Evolutionary conservation across 306 rosid species (phyloP).

Genomic region (Clitoria ternatea): DNA sequence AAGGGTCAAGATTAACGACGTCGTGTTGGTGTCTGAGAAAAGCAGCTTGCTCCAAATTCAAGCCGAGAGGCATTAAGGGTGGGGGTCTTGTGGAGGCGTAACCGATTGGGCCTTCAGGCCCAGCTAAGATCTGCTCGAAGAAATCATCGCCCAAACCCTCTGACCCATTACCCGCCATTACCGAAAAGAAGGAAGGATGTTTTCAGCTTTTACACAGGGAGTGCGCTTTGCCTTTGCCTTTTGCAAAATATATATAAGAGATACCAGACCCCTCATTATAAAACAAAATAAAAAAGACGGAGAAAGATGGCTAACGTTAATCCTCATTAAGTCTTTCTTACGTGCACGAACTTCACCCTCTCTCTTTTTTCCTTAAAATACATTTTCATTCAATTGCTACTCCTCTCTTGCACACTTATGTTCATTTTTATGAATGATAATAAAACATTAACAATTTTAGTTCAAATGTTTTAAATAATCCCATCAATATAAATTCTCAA

Average conservation of each 20-base stretch:
- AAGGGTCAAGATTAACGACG: slow-evolving; percentile 41
- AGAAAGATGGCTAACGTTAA: background rate
- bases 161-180: slow-evolving; percentile 71
- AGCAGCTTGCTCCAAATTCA: slow-evolving; percentile 67
- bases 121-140: slow-evolving; percentile 83
- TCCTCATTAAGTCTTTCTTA: background rate
- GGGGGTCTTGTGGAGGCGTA: too few species aligned
- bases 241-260: background rate
- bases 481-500: too few species aligned
- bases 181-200: too few species aligned
- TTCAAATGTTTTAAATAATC: too few species aligned
- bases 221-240: slow-evolving; percentile 22
- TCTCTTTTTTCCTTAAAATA: background rate
- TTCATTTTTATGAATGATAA: too few species aligned
- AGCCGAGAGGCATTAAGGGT: slow-evolving; percentile 84
- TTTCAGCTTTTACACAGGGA: too few species aligned
- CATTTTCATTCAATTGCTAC: too few species aligned
- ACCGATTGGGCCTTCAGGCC: slow-evolving; percentile 33
- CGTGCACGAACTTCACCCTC: slow-evolving; percentile 23
- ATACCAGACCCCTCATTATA: background rate
- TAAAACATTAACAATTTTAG: too few species aligned
- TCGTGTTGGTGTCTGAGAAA: slow-evolving; percentile 53
- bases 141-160: slow-evolving; percentile 87
- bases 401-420: too few species aligned
- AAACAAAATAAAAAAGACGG: background rate